Evolutionary conservation across 1,284 basidiomycete species (phyloP).

Genomic region (Malassezia arunalokei): DNA sequence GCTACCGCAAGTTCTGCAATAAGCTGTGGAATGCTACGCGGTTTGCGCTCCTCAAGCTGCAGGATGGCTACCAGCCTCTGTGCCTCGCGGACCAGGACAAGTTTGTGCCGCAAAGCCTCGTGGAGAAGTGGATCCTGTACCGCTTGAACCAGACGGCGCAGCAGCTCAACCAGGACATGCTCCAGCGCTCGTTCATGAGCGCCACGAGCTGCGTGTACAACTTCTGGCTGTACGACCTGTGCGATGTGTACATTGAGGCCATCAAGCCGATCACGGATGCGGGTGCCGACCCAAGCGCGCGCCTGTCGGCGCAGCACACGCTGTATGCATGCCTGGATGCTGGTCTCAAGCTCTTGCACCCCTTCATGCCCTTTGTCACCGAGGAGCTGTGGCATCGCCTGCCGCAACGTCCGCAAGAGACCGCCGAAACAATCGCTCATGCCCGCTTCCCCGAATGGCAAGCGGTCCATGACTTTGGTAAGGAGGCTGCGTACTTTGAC

Average conservation of each 20-base stretch:
- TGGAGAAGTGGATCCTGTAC: constrained; percentile 90
- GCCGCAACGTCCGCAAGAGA: constrained; percentile 68
- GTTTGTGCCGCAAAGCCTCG: constrained; percentile 62
- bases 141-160: constrained; percentile 72
- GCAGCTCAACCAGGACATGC: constrained; percentile 64
- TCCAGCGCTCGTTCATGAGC: constrained; percentile 78
- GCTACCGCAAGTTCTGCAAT: constrained; percentile 97
- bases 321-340: constrained; percentile 86
- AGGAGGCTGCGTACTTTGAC: constrained; percentile 54
- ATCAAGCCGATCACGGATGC: constrained; percentile 72
- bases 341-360: constrained; percentile 79
- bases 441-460: constrained; percentile 62
- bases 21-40: constrained; percentile 99
- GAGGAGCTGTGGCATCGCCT: constrained; percentile 97
- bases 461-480: constrained; percentile 16
- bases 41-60: constrained; percentile 57
- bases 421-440: constrained; percentile 76
- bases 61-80: constrained; percentile 36
- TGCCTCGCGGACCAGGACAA: constrained; percentile 47
- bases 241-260: constrained; percentile 87
- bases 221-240: constrained; percentile 97
- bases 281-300: constrained; percentile 56
- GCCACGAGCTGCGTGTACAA: constrained; percentile 76
- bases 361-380: constrained; percentile 98
- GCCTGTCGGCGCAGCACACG: constrained; percentile 82